Evolutionary conservation across 2,329 filamentous ascomycete species (phyloP).

Genomic region (Purpureocillium takamizusanense): DNA sequence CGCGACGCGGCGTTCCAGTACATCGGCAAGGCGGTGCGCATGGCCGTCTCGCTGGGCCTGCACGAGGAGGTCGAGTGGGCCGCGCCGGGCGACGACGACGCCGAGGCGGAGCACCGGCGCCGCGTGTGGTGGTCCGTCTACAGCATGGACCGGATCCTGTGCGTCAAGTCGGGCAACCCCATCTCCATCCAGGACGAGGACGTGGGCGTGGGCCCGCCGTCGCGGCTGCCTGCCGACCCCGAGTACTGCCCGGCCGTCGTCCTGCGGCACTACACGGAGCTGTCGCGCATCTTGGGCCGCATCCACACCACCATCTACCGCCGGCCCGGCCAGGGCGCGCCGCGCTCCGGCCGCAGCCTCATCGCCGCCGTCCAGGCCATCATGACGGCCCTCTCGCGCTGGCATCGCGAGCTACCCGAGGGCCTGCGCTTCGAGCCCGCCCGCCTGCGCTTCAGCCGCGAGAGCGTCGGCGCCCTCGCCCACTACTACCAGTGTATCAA

Average conservation of each 20-base stretch:
- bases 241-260: conserved; percentile 36
- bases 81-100: conserved; percentile 21
- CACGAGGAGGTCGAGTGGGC: conserved; percentile 37
- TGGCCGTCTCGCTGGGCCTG: conserved; percentile 48
- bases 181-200: conserved; percentile 46
- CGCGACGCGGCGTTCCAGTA: conserved; percentile 46
- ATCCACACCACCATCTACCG: conserved; percentile 39
- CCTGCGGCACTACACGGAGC: conserved; percentile 40
- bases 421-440: conserved; percentile 38
- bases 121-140: conserved; percentile 50
- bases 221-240: conserved; percentile 24
- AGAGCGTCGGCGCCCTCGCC: conserved; percentile 40
- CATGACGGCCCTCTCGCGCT: conserved; percentile 36
- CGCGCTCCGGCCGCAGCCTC: conserved; percentile 35
- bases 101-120: conserved; percentile 37
- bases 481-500: conserved; percentile 51
- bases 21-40: conserved; percentile 42
- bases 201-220: conserved; percentile 28
- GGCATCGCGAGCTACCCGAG: conserved; percentile 38
- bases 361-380: conserved; percentile 42
- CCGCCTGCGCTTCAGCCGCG: conserved; percentile 34
- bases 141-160: conserved; percentile 42
- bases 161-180: conserved; percentile 45
- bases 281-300: conserved; percentile 42
- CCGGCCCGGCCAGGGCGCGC: conserved; percentile 21